Conservation (phyloP, 1,284 basidiomycete genomes). For the Trichosporon asahii region DNA sequence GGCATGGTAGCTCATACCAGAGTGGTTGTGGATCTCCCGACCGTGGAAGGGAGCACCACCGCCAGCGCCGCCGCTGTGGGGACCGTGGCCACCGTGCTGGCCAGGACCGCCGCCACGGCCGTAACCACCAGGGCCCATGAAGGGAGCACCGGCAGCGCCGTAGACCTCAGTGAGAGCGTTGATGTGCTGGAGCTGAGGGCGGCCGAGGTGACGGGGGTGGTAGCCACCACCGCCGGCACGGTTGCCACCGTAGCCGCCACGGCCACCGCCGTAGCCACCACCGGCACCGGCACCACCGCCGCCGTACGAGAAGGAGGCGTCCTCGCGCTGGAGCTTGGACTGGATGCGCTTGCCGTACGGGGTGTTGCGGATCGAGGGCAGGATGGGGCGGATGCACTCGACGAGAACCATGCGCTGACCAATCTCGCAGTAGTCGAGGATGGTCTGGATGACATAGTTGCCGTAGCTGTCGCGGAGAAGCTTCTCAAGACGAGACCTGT, state of each 20-base stretch:
- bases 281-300: constrained; percentile 46
- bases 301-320: constrained; percentile 59
- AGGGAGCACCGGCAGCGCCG: constrained; percentile 42
- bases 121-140: constrained; percentile 37
- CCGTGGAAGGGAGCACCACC: constrained; percentile 24
- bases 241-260: constrained; percentile 47
- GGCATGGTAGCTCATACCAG: constrained; percentile 47
- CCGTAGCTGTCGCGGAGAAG: constrained; percentile 89
- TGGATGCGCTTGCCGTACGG: constrained; percentile 97
- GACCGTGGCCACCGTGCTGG: constrained; percentile 19
- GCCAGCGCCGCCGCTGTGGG: constrained; percentile 15
- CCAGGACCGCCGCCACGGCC: constrained; percentile 22
- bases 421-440: constrained; percentile 90
- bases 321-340: constrained; percentile 91
- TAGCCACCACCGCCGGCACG: constrained; percentile 35
- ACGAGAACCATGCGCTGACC: constrained; percentile 76
- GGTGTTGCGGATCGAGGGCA: constrained; percentile 92
- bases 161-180: constrained; percentile 53
- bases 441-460: constrained; percentile 93
- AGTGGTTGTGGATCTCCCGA: constrained; percentile 38
- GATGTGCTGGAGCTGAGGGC: constrained; percentile 52
- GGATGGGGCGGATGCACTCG: constrained; percentile 92
- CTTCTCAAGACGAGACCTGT: constrained; percentile 91
- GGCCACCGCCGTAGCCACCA: constrained; percentile 48
- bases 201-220: constrained; percentile 48